Base-by-base conservation (phyloP, 2,329 filamentous ascomycete species). In the Talaromyces rugulosus region DNA sequence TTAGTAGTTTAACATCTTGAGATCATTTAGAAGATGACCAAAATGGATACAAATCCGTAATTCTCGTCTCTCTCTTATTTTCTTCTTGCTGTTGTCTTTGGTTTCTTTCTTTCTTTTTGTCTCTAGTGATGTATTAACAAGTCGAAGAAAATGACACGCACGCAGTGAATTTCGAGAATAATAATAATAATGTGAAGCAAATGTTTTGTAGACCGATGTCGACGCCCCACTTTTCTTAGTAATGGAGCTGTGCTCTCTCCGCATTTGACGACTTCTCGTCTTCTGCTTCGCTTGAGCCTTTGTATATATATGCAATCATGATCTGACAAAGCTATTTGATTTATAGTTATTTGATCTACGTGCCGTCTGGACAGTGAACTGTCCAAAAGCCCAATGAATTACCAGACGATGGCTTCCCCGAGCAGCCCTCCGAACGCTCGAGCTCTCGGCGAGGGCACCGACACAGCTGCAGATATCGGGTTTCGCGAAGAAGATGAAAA, bases 361-460 rank as follows among this genome's bases (percentile, higher is more conserved):
- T 23, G 50, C 28, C 14, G 14, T 7, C 30, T 53, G 50, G 50
- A 53, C 28, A 30, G 50, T 30, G 50, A 31, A 9, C 9, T 28
- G 34, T 51, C 50, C 56, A 31, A 36, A 42, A 52, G 58, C 60
- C 34, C 56, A 59, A 76, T 76, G 74, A 72, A 73, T 64, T 76
- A 76, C 57, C 72, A 74, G 64, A 68, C 74, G 60, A 69, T 63
- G 54, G 53, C 58, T 42, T 42, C 58, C 36, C 23, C 54, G 50
- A 47, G 33, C 44, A 36, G 47, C 31, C 28, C 33, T 30, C 23
- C 59, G 33, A 51, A 42, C 44, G 52, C 52, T 65, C 62, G 54
- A 52, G 62, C 62, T 33, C 18, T 51, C 60, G 11, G 53, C 34
- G 36, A 27, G 47, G 16, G 53, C 12, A 8, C 59, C 53, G n/a